These are phyloP conservation scores for Coemansia sp. DNA, from an alignment of 192 early-diverging fungal genomes.

Conservation along the genomic window DNA sequence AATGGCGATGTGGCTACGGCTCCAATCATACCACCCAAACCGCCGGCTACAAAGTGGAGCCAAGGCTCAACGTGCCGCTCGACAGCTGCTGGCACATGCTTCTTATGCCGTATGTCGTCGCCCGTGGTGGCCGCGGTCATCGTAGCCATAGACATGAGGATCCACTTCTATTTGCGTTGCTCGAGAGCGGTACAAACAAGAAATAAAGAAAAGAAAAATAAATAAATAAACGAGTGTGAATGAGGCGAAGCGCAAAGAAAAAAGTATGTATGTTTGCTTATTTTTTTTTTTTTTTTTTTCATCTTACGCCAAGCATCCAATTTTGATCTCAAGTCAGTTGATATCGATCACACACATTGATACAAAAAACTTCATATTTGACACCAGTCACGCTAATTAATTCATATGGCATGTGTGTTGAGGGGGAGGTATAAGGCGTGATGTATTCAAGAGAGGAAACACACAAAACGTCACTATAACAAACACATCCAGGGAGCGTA, in stretches of 20 bases:
- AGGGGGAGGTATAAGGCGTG: not conserved
- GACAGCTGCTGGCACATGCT: conserved; percentile 35
- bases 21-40: conserved; percentile 76
- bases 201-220: conserved; percentile 1
- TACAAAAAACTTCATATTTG: not conserved
- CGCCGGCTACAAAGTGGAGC: conserved; percentile 54
- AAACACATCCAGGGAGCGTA: not conserved
- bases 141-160: not conserved
- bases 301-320: not conserved
- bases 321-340: conserved; percentile 8
- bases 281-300: not conserved
- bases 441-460: conserved; percentile 14
- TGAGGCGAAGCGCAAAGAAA: conserved; percentile 11
- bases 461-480: conserved; percentile 18
- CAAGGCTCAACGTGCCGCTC: conserved; percentile 47
- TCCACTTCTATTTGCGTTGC: not conserved
- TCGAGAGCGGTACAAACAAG: not conserved
- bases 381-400: not conserved
- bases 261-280: not conserved
- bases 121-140: not conserved
- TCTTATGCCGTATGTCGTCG: conserved; percentile 7
- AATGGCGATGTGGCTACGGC: conserved; percentile 88
- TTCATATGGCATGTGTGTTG: not conserved
- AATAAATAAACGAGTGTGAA: not conserved
- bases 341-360: not conserved